Conservation (phyloP, 2,329 filamentous ascomycete genomes). For the Samsoniella hepiali region DNA sequence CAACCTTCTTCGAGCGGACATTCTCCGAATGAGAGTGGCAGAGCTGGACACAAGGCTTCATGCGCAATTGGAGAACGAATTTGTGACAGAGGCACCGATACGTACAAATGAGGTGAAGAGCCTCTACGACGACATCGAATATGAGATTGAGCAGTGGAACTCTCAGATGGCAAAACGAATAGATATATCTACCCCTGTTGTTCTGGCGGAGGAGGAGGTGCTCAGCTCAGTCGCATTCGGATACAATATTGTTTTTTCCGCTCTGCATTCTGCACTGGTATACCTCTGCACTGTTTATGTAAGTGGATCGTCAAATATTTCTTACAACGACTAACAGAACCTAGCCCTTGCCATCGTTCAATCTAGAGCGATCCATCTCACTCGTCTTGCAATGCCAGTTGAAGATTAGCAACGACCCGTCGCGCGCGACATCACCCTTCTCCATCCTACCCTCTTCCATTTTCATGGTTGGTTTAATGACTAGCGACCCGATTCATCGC, state of each 20-base stretch:
- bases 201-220: conserved; percentile 1
- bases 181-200: neutral
- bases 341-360: conserved; percentile 20
- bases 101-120: conserved; percentile 16
- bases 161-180: conserved; percentile 5
- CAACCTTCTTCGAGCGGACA: conserved; percentile 19
- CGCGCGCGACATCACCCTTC: conserved; percentile 18
- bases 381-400: conserved; percentile 19
- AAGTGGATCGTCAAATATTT: neutral
- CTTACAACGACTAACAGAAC: neutral
- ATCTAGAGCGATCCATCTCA: conserved; percentile 15
- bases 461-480: conserved; percentile 18
- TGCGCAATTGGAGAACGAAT: conserved; percentile 13
- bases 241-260: conserved; percentile 19
- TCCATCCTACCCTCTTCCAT: conserved; percentile 21
- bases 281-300: conserved; percentile 21
- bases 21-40: conserved; percentile 19
- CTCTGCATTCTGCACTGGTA: conserved; percentile 20
- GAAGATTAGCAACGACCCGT: conserved; percentile 16
- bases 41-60: conserved; percentile 18
- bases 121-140: conserved; percentile 18
- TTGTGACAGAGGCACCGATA: conserved; percentile 16
- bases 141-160: conserved; percentile 19
- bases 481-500: conserved; percentile 19
- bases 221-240: conserved; percentile 16